These are phyloP conservation scores for Xanthoconium separans DNA, from an alignment of 1,284 basidiomycete species.

Conservation along the genomic window DNA sequence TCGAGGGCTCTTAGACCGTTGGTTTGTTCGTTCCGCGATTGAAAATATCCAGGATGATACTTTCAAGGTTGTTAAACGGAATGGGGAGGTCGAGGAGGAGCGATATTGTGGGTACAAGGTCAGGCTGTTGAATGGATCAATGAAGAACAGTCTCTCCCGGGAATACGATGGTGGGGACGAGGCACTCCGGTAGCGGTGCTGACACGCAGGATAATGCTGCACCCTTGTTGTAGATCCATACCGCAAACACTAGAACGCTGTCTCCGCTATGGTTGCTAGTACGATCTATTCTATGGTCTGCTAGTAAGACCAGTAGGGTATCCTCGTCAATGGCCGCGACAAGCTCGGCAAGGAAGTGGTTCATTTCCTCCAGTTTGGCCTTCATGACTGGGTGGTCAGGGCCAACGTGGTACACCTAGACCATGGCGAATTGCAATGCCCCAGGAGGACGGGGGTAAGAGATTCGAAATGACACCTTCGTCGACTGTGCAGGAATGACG, in stretches of 20 bases:
- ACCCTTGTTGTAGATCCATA: too few species aligned
- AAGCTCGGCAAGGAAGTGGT: constrained; percentile 71
- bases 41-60: constrained; percentile 92
- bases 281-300: constrained; percentile 64
- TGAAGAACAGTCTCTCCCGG: too few species aligned
- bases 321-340: constrained; percentile 71
- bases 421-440: constrained; percentile 92
- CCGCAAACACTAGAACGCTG: too few species aligned
- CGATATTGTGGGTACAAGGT: constrained; percentile 87
- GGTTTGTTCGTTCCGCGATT: constrained; percentile 37
- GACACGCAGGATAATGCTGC: too few species aligned
- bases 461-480: constrained; percentile 87
- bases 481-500: constrained; percentile 96
- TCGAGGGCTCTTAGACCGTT: constrained; percentile 56
- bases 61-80: constrained; percentile 94
- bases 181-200: too few species aligned
- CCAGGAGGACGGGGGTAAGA: constrained; percentile 65
- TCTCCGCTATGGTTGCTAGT: too few species aligned
- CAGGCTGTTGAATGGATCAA: constrained; percentile 88
- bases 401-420: constrained; percentile 94
- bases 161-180: too few species aligned
- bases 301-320: constrained; percentile 88
- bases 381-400: constrained; percentile 88
- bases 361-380: constrained; percentile 85
- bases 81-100: constrained; percentile 93